These are phyloP conservation scores for Acacia concinna DNA, from an alignment of 331 rosid genomes.

Conservation along the genomic window DNA sequence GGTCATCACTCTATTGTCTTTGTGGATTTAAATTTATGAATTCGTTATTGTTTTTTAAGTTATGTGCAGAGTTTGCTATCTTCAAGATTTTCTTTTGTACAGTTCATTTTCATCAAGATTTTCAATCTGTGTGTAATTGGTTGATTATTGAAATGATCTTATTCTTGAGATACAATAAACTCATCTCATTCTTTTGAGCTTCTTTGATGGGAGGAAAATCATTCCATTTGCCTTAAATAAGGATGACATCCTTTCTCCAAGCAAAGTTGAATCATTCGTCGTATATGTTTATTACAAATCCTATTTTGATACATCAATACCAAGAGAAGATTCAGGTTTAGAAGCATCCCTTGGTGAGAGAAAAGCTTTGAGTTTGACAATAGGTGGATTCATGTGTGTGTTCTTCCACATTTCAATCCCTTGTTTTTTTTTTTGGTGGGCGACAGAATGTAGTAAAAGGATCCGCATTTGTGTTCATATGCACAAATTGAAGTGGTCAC, in stretches of 20 bases:
- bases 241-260: too few relatives aligned
- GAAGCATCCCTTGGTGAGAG: not conserved
- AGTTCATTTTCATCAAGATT: conserved; percentile 14
- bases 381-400: not conserved
- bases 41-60: not conserved
- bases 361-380: not conserved
- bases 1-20: not conserved
- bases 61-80: conserved; percentile 8
- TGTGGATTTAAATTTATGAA: conserved; percentile 16
- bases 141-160: conserved; percentile 26
- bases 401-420: not conserved
- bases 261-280: too few relatives aligned
- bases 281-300: too few relatives aligned
- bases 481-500: not conserved
- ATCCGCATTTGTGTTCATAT: not conserved
- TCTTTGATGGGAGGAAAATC: not conserved
- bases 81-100: conserved; percentile 11
- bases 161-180: not conserved
- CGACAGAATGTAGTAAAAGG: not conserved
- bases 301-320: not conserved
- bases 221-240: not conserved
- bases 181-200: not conserved
- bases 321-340: not conserved
- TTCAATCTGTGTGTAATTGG: conserved; percentile 11
- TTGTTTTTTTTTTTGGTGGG: not conserved